phyloP scores from a whole-genome alignment of 495 filamentous ascomycete genomes.

The Xylaria palmicola region DNA sequence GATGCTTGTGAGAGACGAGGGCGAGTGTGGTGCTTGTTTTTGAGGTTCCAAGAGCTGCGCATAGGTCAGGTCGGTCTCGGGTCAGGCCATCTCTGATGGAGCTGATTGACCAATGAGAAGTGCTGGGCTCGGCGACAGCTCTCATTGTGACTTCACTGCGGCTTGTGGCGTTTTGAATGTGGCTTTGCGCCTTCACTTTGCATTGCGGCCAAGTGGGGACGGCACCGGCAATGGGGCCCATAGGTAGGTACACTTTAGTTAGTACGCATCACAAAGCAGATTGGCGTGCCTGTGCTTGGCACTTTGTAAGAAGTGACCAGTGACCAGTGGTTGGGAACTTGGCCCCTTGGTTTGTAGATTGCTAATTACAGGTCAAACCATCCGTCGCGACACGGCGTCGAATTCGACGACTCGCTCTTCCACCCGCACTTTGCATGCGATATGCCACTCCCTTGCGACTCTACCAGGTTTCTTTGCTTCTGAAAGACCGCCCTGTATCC shows the following conservation, averaged over 20 bases:
- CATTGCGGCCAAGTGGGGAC: no score
- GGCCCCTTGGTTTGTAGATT: not conserved
- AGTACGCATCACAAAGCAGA: no score
- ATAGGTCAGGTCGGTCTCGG: not conserved
- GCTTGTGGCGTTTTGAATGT: not conserved
- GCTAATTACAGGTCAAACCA: constrained; percentile 9
- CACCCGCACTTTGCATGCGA: constrained; percentile 12
- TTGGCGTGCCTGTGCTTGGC: no score
- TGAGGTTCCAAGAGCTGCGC: not conserved
- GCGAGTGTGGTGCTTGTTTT: not conserved
- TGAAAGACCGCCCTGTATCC: not conserved
- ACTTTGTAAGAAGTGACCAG: no score
- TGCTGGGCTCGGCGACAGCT: not conserved
- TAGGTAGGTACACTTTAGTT: no score
- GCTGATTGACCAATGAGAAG: constrained; percentile 12
- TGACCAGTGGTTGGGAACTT: not conserved
- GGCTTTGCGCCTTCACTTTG: not conserved
- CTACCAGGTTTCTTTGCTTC: constrained; percentile 5
- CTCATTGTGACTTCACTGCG: not conserved
- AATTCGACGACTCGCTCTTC: not conserved
- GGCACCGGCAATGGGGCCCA: no score
- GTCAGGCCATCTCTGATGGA: constrained; percentile 11
- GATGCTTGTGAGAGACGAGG: not conserved
- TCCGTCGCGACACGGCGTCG: constrained; percentile 11
- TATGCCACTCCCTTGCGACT: constrained; percentile 14